Conservation (phyloP, 2,329 filamentous ascomycete species). For the Neopestalotiopsis rosae region DNA sequence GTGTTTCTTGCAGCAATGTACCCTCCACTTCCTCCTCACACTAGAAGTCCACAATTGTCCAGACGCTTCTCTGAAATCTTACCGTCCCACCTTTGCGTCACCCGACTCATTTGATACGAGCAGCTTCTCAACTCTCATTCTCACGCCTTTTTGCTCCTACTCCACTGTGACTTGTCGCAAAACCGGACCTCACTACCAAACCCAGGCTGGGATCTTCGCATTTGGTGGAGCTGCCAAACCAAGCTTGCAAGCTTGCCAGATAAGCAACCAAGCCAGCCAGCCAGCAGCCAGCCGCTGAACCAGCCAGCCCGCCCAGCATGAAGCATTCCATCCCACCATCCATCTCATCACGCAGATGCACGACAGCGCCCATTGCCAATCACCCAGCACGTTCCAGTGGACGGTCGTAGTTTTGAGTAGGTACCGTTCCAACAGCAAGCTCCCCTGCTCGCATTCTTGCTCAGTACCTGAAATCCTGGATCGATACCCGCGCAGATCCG, state of each 20-base stretch:
- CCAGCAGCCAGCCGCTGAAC: too few species aligned
- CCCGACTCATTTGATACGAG: conserved; percentile 7
- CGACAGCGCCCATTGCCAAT: neutral
- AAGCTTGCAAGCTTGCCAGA: neutral
- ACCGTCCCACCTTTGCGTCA: conserved; percentile 16
- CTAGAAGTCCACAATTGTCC: conserved; percentile 6
- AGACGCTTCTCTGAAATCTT: conserved; percentile 15
- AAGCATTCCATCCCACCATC: neutral
- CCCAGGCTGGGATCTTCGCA: conserved; percentile 11
- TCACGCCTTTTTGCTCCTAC: neutral
- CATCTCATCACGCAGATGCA: neutral
- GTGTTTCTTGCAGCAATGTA: conserved; percentile 13
- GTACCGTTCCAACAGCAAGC: neutral
- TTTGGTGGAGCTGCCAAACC: neutral
- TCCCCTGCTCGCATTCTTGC: neutral
- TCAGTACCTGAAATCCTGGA: neutral
- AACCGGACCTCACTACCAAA: conserved; percentile 7
- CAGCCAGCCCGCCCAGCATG: too few species aligned
- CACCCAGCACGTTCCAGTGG: neutral
- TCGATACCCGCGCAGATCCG: conserved; percentile 6
- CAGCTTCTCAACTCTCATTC: neutral
- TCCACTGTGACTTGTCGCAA: conserved; percentile 17
- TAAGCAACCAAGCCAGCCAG: conserved; percentile 4
- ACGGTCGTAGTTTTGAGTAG: neutral
- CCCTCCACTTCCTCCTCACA: neutral